phyloP scores from a whole-genome alignment of 768 basidiomycete genomes.

The Lactarius psammicola region DNA sequence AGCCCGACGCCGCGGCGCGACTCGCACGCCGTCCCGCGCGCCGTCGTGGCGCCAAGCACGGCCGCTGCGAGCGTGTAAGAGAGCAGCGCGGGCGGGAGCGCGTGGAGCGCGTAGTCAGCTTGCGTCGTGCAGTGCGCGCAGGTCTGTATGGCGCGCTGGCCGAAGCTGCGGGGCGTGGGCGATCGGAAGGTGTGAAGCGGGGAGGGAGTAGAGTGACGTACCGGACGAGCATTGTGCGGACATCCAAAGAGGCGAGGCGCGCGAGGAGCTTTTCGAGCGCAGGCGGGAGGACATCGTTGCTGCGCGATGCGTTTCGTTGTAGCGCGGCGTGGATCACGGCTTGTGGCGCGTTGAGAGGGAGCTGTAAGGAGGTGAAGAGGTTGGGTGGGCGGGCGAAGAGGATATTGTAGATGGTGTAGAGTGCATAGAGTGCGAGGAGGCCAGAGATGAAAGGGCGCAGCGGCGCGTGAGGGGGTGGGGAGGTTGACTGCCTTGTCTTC shows the following conservation, averaged over 20 bases:
- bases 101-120: conserved; percentile 26
- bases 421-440: conserved; percentile 23
- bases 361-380: conserved; percentile 25
- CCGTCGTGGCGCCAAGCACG: conserved; percentile 22
- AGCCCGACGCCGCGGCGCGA: conserved; percentile 10
- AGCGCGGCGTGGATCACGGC: conserved; percentile 16
- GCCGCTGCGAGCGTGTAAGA: conserved; percentile 25
- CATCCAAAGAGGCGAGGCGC: conserved; percentile 26
- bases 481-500: not conserved
- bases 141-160: conserved; percentile 24
- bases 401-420: conserved; percentile 22
- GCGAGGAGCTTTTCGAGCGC: conserved; percentile 24
- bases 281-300: conserved; percentile 11
- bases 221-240: conserved; percentile 26
- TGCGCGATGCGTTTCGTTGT: not conserved
- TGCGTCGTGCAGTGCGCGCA: conserved; percentile 22
- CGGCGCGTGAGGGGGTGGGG: conserved; percentile 4
- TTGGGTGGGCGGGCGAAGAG: conserved; percentile 23
- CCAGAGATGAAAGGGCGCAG: conserved; percentile 12
- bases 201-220: not conserved
- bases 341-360: conserved; percentile 23
- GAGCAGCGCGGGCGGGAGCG: conserved; percentile 24
- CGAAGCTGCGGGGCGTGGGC: conserved; percentile 15
- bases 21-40: conserved; percentile 24
- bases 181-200: not conserved